These are phyloP conservation scores for Trichoderma gracile DNA, from an alignment of 2,329 filamentous ascomycete species.

Conservation along the genomic window DNA sequence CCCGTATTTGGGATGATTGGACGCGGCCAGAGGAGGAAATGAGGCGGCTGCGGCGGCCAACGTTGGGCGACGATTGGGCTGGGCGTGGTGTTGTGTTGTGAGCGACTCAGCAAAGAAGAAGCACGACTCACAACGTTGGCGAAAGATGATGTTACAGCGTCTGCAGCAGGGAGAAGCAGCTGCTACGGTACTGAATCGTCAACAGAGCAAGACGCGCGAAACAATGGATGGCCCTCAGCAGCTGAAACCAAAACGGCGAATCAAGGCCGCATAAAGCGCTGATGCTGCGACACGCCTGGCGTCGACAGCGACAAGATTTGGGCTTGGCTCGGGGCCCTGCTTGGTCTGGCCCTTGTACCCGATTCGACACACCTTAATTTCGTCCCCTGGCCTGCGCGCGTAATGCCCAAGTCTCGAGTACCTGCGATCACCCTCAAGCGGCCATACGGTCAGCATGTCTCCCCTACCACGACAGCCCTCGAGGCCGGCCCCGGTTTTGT, in stretches of 20 bases:
- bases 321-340: background rate
- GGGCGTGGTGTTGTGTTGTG: background rate
- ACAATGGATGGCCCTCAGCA: background rate
- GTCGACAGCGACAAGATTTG: background rate
- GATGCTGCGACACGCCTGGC: conserved; percentile 8
- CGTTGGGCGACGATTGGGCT: background rate
- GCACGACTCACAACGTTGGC: background rate
- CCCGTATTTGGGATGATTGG: conserved; percentile 8
- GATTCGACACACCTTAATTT: conserved; percentile 26
- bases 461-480: conserved; percentile 7
- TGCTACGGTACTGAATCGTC: too few relatives aligned
- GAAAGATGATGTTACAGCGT: background rate
- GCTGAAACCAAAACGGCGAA: conserved; percentile 5
- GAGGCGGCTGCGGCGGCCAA: conserved; percentile 7
- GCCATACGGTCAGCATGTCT: background rate
- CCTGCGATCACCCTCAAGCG: background rate
- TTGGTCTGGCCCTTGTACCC: background rate
- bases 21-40: background rate
- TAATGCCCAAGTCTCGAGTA: conserved; percentile 10
- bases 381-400: conserved; percentile 14
- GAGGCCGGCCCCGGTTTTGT: conserved; percentile 12
- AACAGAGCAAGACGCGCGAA: background rate
- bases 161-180: background rate
- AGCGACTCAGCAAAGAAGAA: background rate
- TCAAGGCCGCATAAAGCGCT: conserved; percentile 1